These are phyloP conservation scores for Naganishia vaughanmartiniae DNA, from an alignment of 768 basidiomycete genomes.

Conservation along the genomic window DNA sequence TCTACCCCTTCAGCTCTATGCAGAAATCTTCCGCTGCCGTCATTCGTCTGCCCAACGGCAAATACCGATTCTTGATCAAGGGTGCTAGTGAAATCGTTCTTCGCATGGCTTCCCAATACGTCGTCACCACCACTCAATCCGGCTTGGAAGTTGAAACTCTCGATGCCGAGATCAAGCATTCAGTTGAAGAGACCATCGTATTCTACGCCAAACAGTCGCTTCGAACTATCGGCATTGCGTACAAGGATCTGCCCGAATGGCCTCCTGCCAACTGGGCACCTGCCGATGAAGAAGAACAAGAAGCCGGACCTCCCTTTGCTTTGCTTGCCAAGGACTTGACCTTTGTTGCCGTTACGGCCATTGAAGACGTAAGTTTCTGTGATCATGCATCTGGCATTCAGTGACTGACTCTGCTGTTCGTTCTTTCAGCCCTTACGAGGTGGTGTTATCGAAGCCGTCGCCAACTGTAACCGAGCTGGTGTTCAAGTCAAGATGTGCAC, in stretches of 20 bases:
- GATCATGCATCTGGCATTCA: not conserved
- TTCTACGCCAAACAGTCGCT: constrained; percentile 97
- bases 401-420: not conserved
- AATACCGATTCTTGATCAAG: constrained; percentile 75
- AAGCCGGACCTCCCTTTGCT: constrained; percentile 30
- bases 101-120: constrained; percentile 68
- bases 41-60: constrained; percentile 60
- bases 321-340: constrained; percentile 69
- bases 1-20: constrained; percentile 90
- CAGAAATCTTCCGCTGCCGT: constrained; percentile 95
- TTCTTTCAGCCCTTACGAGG: constrained; percentile 65
- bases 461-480: constrained; percentile 80
- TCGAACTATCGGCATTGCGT: constrained; percentile 90
- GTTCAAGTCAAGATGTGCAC: constrained; percentile 98
- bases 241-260: constrained; percentile 81
- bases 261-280: constrained; percentile 61
- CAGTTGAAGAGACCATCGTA: constrained; percentile 85
- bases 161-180: constrained; percentile 67
- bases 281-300: constrained; percentile 51
- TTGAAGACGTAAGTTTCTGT: constrained; percentile 64
- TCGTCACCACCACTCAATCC: constrained; percentile 58
- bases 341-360: constrained; percentile 84
- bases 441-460: constrained; percentile 84
- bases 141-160: constrained; percentile 64
- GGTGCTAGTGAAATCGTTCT: constrained; percentile 92